Evolutionary conservation across 2,329 filamentous ascomycete species (phyloP), one percentile per base, ranked within the genome.

Genomic region (Aspergillus jensenii): DNA sequence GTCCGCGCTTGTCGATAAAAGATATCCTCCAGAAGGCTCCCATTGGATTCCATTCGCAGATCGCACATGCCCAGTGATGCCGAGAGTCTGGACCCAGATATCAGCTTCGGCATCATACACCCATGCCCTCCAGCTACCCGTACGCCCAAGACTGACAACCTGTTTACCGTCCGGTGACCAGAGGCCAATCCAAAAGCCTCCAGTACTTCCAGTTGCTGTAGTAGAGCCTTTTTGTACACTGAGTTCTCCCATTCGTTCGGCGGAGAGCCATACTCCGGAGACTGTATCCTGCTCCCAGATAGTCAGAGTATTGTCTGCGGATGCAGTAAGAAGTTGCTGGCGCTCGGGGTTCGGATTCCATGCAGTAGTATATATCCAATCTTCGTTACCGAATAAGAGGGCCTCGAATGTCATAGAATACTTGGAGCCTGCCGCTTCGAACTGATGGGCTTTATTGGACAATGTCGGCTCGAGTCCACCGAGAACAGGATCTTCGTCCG

Each of bases 181-280:
- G 0, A 98, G 81, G 1, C 93, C 93, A 12, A 90, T 92, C 93
- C 95, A 99, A 73, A 98, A 97, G 0, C 95, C 95, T 61, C 95
- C 95, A 1, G 92, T 91, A 72, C 93, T 97, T 47, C 95, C 95
- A 0, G 95, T 99, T 0, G 95, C 95, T 3, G 93, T 96, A 0
- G 95, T 98, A 0, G 95, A 95, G 8, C 95, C 95, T 72, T 99
- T 98, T 69, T 96, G 91, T 15, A 90, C 85, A 73, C 91, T 97
- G 56, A 98, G 96, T 74, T 98, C 95, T 45, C 95, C 95, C 40
- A 99, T 84, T 59, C 95, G 83, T 14, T 90, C 89, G 47, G 84
- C 85, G 55, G 92, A 96, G 21, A 96, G 82, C 95, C 95, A 99
- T 58, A 98, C 90, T 2, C 95, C 93, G 1, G 93, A 96, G 4